These are phyloP conservation scores for Penicillium desertorum DNA, from an alignment of 495 filamentous ascomycete species.

Conservation along the genomic window DNA sequence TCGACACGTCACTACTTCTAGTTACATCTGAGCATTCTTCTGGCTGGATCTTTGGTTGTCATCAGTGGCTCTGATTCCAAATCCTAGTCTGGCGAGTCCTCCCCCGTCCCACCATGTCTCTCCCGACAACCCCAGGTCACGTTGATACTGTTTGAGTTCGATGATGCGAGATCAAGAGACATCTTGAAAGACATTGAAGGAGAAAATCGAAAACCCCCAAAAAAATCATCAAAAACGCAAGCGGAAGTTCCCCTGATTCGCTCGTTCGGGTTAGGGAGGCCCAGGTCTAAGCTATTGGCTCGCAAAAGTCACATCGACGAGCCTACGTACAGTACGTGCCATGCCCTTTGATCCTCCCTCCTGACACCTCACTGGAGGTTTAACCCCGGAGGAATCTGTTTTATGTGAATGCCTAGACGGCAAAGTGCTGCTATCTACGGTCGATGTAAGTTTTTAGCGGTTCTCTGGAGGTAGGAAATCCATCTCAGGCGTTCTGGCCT, in stretches of 20 bases:
- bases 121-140: conserved; percentile 4
- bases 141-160: conserved; percentile 2
- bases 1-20: conserved; percentile 42
- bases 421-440: conserved; percentile 15
- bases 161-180: background rate
- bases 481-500: conserved; percentile 1
- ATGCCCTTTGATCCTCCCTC: conserved; percentile 9
- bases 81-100: conserved; percentile 33
- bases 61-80: conserved; percentile 35
- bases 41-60: conserved; percentile 26
- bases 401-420: conserved; percentile 5
- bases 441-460: conserved; percentile 25
- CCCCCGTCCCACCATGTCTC: conserved; percentile 6
- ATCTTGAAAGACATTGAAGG: background rate
- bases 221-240: background rate
- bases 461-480: conserved; percentile 24
- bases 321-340: conserved; percentile 25
- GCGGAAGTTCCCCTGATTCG: background rate
- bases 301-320: conserved; percentile 1
- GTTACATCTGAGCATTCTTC: conserved; percentile 30
- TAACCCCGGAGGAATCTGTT: conserved; percentile 8
- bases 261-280: conserved; percentile 9
- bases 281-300: conserved; percentile 3
- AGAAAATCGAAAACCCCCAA: background rate
- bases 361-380: background rate